phyloP scores from a whole-genome alignment of 768 basidiomycete species.

The Mycena venus region DNA sequence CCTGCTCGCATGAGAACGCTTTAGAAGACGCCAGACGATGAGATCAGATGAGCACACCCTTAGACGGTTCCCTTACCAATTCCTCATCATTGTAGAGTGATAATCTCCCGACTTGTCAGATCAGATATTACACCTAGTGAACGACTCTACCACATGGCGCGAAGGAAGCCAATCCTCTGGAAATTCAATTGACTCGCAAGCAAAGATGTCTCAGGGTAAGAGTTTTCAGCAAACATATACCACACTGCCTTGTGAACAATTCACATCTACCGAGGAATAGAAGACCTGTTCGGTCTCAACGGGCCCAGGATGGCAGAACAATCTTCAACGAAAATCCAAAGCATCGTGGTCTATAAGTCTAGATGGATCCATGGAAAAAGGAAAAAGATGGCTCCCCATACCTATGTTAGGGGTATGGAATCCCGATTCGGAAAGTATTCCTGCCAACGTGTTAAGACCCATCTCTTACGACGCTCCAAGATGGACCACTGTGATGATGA shows the following conservation, averaged over 20 bases:
- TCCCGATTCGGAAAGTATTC: neutral
- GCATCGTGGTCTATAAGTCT: neutral
- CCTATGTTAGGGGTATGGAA: neutral
- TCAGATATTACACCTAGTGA: neutral
- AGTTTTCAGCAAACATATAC: neutral
- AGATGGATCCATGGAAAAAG: neutral
- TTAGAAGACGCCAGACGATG: neutral
- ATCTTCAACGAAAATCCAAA: neutral
- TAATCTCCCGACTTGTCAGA: neutral
- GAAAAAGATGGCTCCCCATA: neutral
- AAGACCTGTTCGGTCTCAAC: neutral
- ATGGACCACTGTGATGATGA: neutral
- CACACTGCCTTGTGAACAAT: neutral
- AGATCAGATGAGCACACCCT: neutral
- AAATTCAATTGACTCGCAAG: neutral
- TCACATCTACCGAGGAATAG: neutral
- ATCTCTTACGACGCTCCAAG: neutral
- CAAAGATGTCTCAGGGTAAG: neutral
- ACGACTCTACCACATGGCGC: neutral
- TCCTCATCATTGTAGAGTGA: neutral
- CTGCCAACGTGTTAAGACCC: neutral
- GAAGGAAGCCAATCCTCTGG: neutral
- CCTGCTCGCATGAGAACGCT: neutral
- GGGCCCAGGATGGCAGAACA: neutral
- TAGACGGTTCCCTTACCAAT: neutral